Evolutionary conservation across 306 rosid species (phyloP).

Genomic region (Ceratonia siliqua): DNA sequence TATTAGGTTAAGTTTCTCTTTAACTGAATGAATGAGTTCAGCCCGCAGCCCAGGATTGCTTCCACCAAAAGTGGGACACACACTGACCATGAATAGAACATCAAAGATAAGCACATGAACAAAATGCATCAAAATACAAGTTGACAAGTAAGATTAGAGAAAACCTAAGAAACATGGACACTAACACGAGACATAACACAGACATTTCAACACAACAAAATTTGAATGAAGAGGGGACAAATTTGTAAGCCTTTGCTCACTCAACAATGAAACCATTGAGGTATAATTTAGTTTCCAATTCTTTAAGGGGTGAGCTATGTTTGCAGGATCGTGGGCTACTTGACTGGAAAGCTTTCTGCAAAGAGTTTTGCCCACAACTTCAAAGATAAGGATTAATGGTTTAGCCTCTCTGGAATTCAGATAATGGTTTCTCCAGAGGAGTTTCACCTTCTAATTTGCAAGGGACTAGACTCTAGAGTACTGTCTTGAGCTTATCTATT

Average conservation of each 20-base stretch:
- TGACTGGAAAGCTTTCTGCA: not conserved
- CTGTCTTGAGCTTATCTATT: not conserved
- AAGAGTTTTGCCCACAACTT: not conserved
- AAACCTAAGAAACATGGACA: too few species aligned
- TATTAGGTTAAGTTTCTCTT: slow-evolving; percentile 73
- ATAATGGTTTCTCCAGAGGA: not conserved
- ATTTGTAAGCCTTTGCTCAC: not conserved
- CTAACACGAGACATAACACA: too few species aligned
- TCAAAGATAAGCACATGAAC: slow-evolving; percentile 21
- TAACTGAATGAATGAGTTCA: slow-evolving; percentile 82
- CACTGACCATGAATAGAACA: slow-evolving; percentile 48
- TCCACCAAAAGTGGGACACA: slow-evolving; percentile 93
- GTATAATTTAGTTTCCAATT: not conserved
- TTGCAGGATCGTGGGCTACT: not conserved
- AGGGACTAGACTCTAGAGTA: not conserved
- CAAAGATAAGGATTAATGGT: not conserved
- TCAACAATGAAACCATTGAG: slow-evolving; percentile 2
- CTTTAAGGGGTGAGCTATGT: not conserved
- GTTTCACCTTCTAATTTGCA: not conserved
- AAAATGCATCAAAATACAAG: slow-evolving; percentile 12
- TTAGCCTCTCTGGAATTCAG: not conserved
- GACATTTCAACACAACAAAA: too few species aligned
- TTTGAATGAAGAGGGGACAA: not conserved
- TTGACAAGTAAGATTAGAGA: slow-evolving; percentile 14
- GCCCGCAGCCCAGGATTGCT: slow-evolving; percentile 91